Evolutionary conservation across 2,329 filamentous ascomycete genomes (phyloP), one percentile per base, ranked within the genome.

Genomic region (Cladophialophora bantiana): DNA sequence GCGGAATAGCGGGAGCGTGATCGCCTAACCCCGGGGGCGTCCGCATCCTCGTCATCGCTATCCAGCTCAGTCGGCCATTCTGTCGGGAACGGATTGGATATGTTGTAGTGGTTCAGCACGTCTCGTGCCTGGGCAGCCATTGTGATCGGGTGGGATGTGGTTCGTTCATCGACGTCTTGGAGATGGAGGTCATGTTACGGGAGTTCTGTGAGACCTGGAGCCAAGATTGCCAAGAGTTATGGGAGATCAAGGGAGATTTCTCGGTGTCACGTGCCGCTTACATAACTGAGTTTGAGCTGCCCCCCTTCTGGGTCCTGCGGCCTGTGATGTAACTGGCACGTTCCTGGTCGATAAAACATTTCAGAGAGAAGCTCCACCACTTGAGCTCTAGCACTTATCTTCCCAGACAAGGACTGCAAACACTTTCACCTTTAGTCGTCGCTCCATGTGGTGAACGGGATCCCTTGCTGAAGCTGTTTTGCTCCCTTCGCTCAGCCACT

Each of bases 61-160:
- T 94, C 89, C 77, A 93, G 89, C 74, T 96, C 91, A 57, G 88
- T 83, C 0, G 94, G 94, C 94, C 94, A 98, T 83, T 92, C 88
- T 40, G 87, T 86, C 1, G 94, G 94, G 77, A 88, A 94, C 20
- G 91, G 84, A 13, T 85, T 91, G 50, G 90, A 85, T 57, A 98
- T 86, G 78, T 93, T 91, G 82, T 98, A 98, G 81, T 96, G 93
- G 73, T 93, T 93, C 74, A 95, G 88, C 62, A 98, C 87, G 54
- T 86, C 88, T 68, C 89, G 84, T 75, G 95, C 90, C 74, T 89
- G 86, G 75, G 95, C 91, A 70, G 88, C 85, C 89, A 87, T 84
- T 62, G 73, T 15, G 80, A 71, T 48, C 45, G 26, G 12, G 3
- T 12, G 7, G 45, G 26, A 12, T 3, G 10, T 10, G 45, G 7